These are phyloP conservation scores for Ilyonectria robusta DNA, from an alignment of 2,329 filamentous ascomycete genomes.

Conservation along the genomic window DNA sequence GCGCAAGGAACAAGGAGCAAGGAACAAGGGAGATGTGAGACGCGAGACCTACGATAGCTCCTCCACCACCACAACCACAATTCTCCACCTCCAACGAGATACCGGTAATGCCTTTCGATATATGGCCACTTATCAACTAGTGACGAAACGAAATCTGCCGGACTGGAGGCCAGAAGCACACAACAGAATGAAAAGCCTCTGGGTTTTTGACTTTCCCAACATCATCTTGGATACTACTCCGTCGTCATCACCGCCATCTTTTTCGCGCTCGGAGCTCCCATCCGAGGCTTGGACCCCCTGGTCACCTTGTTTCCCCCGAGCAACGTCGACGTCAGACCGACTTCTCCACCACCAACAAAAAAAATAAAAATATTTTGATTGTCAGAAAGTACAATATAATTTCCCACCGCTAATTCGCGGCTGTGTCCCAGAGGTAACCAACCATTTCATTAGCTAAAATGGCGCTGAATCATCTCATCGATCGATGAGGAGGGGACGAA, in stretches of 20 bases:
- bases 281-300: conserved; percentile 19
- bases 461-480: neutral
- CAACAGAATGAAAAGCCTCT: neutral
- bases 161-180: neutral
- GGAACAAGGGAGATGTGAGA: conserved; percentile 26
- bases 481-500: neutral
- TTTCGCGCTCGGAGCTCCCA: conserved; percentile 15
- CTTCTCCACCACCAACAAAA: conserved; percentile 26
- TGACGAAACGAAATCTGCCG: conserved; percentile 6
- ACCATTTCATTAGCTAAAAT: neutral
- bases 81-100: conserved; percentile 6
- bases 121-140: conserved; percentile 4
- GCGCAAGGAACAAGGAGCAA: neutral
- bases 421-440: neutral
- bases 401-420: conserved; percentile 10
- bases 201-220: conserved; percentile 3
- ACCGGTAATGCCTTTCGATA: neutral
- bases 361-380: conserved; percentile 3
- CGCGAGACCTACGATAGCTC: conserved; percentile 12
- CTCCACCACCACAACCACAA: conserved; percentile 3
- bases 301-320: conserved; percentile 7
- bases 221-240: conserved; percentile 20
- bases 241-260: conserved; percentile 11
- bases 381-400: conserved; percentile 10
- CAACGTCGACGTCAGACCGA: conserved; percentile 27